These are phyloP conservation scores for Pseudocercospora fuligena DNA, from an alignment of 2,329 filamentous ascomycete species.

Conservation along the genomic window DNA sequence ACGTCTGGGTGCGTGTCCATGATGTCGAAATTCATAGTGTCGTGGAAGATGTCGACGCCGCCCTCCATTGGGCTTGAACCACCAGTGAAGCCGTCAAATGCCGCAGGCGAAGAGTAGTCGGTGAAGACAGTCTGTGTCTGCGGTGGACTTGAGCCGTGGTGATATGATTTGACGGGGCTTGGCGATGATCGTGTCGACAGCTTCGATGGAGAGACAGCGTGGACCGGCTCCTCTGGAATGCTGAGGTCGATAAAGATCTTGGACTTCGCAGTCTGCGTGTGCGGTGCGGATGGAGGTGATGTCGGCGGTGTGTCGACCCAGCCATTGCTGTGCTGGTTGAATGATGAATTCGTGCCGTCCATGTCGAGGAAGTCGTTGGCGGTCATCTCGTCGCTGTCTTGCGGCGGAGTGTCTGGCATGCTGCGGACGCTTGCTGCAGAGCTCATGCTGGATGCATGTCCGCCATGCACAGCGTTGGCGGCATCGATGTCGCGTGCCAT, in stretches of 20 bases:
- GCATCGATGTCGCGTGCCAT: conserved; percentile 54
- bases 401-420: conserved; percentile 40
- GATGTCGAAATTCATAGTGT: conserved; percentile 30
- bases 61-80: conserved; percentile 29
- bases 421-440: conserved; percentile 39
- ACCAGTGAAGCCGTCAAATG: conserved; percentile 26
- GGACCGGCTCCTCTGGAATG: conserved; percentile 23
- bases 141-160: conserved; percentile 3
- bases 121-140: conserved; percentile 15
- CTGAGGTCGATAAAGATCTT: conserved; percentile 32
- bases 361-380: conserved; percentile 38
- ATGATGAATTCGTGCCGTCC: conserved; percentile 30
- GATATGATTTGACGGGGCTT: conserved; percentile 16
- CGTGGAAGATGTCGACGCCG: conserved; percentile 30
- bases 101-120: conserved; percentile 26
- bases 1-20: conserved; percentile 33
- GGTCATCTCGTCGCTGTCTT: conserved; percentile 36
- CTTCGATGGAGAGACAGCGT: conserved; percentile 34
- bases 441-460: conserved; percentile 32
- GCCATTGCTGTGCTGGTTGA: conserved; percentile 28
- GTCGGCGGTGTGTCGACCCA: conserved; percentile 42
- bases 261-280: conserved; percentile 20
- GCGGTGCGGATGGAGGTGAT: conserved; percentile 32
- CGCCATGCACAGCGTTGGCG: conserved; percentile 20
- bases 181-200: conserved; percentile 33